Conservation (phyloP, 164 flowering plant genomes). For the Annona cherimola region DNA sequence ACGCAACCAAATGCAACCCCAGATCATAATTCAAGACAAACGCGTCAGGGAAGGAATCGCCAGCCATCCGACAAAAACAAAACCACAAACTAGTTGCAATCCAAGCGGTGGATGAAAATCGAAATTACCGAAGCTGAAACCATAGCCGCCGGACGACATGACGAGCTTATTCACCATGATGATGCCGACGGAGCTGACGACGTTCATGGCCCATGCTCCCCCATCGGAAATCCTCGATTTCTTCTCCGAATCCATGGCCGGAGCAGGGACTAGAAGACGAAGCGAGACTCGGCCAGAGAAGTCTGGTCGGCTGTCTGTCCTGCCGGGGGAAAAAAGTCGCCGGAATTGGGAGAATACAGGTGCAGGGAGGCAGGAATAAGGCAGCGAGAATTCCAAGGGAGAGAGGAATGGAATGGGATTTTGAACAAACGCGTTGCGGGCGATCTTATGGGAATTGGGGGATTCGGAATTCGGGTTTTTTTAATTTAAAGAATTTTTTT, state of each 20-base stretch:
- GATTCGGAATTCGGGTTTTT: background rate
- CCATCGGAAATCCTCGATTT: slow-evolving; percentile 52
- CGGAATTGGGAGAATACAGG: background rate
- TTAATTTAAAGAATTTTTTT: too few relatives aligned
- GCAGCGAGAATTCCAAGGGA: background rate
- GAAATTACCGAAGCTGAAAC: slow-evolving; percentile 59
- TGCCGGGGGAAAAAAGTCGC: background rate
- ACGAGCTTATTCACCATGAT: slow-evolving; percentile 91
- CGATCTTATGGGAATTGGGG: background rate
- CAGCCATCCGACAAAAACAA: too few relatives aligned
- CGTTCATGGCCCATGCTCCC: slow-evolving; percentile 95
- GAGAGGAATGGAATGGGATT: background rate
- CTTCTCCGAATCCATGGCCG: slow-evolving; percentile 50
- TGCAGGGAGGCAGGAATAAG: background rate
- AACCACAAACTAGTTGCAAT: too few relatives aligned
- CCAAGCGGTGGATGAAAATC: background rate
- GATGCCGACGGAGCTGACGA: slow-evolving; percentile 78
- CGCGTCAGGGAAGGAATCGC: too few relatives aligned
- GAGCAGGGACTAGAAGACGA: background rate
- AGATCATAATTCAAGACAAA: background rate
- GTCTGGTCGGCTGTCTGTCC: background rate
- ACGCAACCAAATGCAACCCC: background rate
- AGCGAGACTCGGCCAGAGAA: background rate
- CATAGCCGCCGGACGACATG: slow-evolving; percentile 67
- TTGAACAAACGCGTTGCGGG: background rate